Conservation (phyloP, 2,329 filamentous ascomycete species). For the Beauveria asiatica region DNA sequence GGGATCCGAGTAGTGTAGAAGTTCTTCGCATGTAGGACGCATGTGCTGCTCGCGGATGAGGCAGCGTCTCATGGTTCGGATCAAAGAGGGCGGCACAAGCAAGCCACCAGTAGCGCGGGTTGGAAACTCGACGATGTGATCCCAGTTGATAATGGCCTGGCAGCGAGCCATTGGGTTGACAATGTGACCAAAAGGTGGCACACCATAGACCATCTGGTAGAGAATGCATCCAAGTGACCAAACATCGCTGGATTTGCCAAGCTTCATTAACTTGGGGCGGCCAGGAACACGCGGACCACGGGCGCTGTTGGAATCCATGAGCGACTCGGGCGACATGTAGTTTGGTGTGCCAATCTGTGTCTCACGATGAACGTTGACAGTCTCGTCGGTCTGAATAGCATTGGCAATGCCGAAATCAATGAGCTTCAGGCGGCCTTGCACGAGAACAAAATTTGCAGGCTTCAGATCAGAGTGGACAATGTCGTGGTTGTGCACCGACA, state of each 20-base stretch:
- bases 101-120: constrained; percentile 58
- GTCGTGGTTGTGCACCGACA: constrained; percentile 78
- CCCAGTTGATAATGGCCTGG: constrained; percentile 75
- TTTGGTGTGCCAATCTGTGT: constrained; percentile 93
- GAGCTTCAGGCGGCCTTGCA: constrained; percentile 82
- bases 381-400: constrained; percentile 90
- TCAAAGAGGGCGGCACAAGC: constrained; percentile 48
- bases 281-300: constrained; percentile 34
- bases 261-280: constrained; percentile 73
- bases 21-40: constrained; percentile 55
- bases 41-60: constrained; percentile 53
- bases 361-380: constrained; percentile 94
- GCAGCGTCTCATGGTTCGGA: constrained; percentile 55
- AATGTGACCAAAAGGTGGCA: constrained; percentile 91
- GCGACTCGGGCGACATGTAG: constrained; percentile 95
- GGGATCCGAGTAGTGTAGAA: constrained; percentile 50
- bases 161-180: constrained; percentile 78
- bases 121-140: constrained; percentile 64
- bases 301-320: constrained; percentile 74
- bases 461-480: constrained; percentile 97
- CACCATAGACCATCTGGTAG: constrained; percentile 97
- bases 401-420: constrained; percentile 99
- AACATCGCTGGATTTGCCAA: constrained; percentile 91
- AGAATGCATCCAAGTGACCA: constrained; percentile 96
- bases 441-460: constrained; percentile 91